Evolutionary conservation across 2,329 filamentous ascomycete species (phyloP).

Genomic region (Colletotrichum truncatum): DNA sequence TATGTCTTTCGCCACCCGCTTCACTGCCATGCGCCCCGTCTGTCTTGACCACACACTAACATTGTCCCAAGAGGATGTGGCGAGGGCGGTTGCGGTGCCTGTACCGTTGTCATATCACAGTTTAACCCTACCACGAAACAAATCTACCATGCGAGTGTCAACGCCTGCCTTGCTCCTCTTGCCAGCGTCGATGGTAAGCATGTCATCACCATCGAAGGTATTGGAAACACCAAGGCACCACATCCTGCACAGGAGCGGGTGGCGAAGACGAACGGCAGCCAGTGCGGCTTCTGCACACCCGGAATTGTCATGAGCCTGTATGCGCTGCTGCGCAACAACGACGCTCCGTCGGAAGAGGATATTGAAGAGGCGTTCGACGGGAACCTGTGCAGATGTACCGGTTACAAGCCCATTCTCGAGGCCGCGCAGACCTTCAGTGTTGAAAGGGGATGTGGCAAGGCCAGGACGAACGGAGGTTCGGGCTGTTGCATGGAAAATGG

Average conservation of each 20-base stretch:
- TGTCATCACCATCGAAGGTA: slow-evolving; percentile 97
- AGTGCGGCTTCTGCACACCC: slow-evolving; percentile 94
- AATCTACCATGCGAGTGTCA: slow-evolving; percentile 96
- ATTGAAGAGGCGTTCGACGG: slow-evolving; percentile 98
- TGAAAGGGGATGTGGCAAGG: slow-evolving; percentile 58
- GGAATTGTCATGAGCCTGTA: slow-evolving; percentile 99
- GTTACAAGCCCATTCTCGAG: slow-evolving; percentile 92
- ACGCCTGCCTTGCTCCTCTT: slow-evolving; percentile 92
- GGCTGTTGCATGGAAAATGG: slow-evolving; percentile 79
- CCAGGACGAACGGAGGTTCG: slow-evolving; percentile 56
- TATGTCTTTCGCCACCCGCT: slow-evolving; percentile 42
- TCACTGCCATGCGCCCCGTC: not conserved
- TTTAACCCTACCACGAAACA: slow-evolving; percentile 91
- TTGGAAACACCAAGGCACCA: slow-evolving; percentile 85
- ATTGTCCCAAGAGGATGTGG: slow-evolving; percentile 78
- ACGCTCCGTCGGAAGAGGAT: slow-evolving; percentile 79
- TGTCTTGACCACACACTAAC: not conserved
- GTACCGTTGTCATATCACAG: slow-evolving; percentile 94
- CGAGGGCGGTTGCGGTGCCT: slow-evolving; percentile 96
- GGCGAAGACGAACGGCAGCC: slow-evolving; percentile 89
- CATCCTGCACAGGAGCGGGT: slow-evolving; percentile 93
- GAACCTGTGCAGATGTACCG: slow-evolving; percentile 94
- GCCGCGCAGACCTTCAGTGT: slow-evolving; percentile 89
- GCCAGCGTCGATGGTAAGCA: slow-evolving; percentile 97
- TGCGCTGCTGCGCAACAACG: slow-evolving; percentile 87